phyloP scores from a whole-genome alignment of 495 filamentous ascomycete genomes.

The Annulohypoxylon maeteangense region DNA sequence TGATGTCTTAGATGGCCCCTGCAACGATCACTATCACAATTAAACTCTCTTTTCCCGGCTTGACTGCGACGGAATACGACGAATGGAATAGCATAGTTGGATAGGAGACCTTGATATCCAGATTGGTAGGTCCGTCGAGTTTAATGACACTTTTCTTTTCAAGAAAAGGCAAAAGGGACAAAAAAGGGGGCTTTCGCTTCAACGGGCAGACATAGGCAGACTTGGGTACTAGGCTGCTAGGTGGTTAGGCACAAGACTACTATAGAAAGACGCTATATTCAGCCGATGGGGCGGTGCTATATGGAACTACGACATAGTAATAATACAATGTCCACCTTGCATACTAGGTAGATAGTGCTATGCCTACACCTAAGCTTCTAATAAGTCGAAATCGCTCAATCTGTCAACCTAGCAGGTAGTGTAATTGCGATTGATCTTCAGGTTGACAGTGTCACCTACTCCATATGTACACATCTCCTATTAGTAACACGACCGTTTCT shows the following conservation, averaged over 20 bases:
- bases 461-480: constrained; percentile 24
- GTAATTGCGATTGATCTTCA: constrained; percentile 29
- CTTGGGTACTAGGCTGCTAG: not conserved
- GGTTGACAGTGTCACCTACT: constrained; percentile 45
- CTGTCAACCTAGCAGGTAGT: constrained; percentile 6
- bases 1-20: constrained; percentile 28
- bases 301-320: constrained; percentile 26
- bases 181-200: constrained; percentile 8
- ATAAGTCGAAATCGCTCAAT: constrained; percentile 32
- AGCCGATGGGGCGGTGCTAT: constrained; percentile 35
- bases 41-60: constrained; percentile 6
- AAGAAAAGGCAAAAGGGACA: constrained; percentile 2
- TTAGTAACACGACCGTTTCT: constrained; percentile 36
- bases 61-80: constrained; percentile 19
- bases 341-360: too few relatives aligned
- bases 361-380: too few relatives aligned
- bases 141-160: not conserved
- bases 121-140: not conserved
- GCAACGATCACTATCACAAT: constrained; percentile 39
- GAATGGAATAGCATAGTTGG: constrained; percentile 26
- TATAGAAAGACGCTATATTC: not conserved
- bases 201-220: not conserved
- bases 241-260: not conserved
- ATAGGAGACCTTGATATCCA: constrained; percentile 2
- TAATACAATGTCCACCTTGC: constrained; percentile 5